Percentiles rank a stretch among this genome's conserved stretches.
Evolutionary conservation across 495 filamentous ascomycete species (phyloP).

Genomic region (Talaromyces trachyspermus): DNA sequence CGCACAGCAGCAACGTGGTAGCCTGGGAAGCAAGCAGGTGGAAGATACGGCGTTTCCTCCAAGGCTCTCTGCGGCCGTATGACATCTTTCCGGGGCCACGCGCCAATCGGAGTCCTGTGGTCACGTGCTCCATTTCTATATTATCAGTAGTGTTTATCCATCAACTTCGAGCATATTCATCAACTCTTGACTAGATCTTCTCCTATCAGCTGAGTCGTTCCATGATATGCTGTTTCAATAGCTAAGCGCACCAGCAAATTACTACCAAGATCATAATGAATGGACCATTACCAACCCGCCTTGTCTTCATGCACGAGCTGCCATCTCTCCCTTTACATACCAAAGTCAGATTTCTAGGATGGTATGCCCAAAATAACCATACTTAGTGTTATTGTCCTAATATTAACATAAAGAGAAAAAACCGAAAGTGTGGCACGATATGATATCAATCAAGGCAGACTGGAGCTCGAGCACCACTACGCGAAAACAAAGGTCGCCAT

Average conservation of each 20-base stretch:
- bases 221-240: no score
- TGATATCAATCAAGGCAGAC: slow-evolving; percentile 44
- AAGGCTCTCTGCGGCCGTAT: slow-evolving; percentile 21
- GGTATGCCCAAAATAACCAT: slow-evolving; percentile 46
- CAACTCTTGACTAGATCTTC: slow-evolving; percentile 10
- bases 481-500: no score
- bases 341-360: slow-evolving; percentile 89
- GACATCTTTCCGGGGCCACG: slow-evolving; percentile 29
- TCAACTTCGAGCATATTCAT: no score
- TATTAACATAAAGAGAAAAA: background rate
- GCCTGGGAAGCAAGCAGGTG: background rate
- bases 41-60: slow-evolving; percentile 23
- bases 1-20: slow-evolving; percentile 4
- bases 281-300: slow-evolving; percentile 55
- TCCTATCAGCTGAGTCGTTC: no score
- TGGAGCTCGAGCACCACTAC: slow-evolving; percentile 62
- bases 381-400: background rate
- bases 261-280: slow-evolving; percentile 36
- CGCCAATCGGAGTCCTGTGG: slow-evolving; percentile 21
- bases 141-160: no score
- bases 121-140: slow-evolving; percentile 31
- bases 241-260: no score
- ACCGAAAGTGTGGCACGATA: slow-evolving; percentile 61
- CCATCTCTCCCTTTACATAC: slow-evolving; percentile 44
- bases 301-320: slow-evolving; percentile 62